Base-by-base conservation (phyloP, 106 monocot genomes). In the Agapanthus africanus region DNA sequence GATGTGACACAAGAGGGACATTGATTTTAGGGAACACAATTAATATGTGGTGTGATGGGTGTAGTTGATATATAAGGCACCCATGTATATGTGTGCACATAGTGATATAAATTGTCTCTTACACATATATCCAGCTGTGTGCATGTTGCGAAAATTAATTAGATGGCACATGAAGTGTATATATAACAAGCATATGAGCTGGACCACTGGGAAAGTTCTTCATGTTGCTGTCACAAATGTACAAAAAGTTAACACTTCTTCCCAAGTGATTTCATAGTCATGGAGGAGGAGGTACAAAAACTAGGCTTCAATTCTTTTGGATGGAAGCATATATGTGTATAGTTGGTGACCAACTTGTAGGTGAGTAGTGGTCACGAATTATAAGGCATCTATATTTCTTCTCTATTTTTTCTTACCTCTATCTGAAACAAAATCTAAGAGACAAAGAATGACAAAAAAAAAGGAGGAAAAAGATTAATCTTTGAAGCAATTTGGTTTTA, bases 1-100 rank as follows among this genome's bases (percentile, higher is more conserved):
- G 56, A 57, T 57, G 56, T 57, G 56, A 57, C 56, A 57, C 56
- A 57, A 57, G 56, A 57, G 10, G 30, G 56, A 4, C 15, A 57
- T 57, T 57, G 56, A 57, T 30, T 57, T 27, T 57, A 11, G 56
- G 30, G 56, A 56, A 56, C 26, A 56, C 15, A 56, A 56, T 56
- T 19, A 21, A 57, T 11, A 4, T 0, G 56, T 57, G 56, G 30
- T 27, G 54, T 54, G 56, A 57, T 57, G 10, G 56, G 56, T 57
- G 56, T 0, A 57, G 56, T 28, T 57, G 56, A 57, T 57, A n/a
- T n/a, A n/a, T n/a, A n/a, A 14, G 8, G 56, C 56, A 50, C n/a
- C 3, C 21, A 50, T n/a, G 4, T 14, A 14, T 6, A 44, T 44
- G 44, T 44, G 44, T 16, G 16, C 44, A 44, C 44, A 52, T 25